Evolutionary conservation across 352 stramenopile species (phyloP), one percentile per base, ranked within the genome.

Genomic region (Globisporangium viniferum): DNA sequence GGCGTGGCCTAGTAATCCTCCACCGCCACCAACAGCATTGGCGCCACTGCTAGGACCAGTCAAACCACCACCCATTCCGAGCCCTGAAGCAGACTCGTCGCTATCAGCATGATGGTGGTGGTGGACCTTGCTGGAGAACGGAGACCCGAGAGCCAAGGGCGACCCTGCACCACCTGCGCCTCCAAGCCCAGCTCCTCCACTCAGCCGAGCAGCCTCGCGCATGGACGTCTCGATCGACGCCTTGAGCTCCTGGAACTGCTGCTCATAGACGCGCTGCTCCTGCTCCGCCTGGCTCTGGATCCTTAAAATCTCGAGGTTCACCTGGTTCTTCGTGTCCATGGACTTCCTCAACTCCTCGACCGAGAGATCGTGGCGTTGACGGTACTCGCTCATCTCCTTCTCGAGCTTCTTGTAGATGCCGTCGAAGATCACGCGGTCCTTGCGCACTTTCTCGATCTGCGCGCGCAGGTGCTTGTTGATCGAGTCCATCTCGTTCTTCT

Each of bases 341-440:
- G 69, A 80, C 33, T 75, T 75, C 58, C 72, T 59, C 24, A 93
- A 69, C 33, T 92, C 86, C 14, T 71, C 64, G 9, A 69, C 68
- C 5, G 70, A 77, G 41, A 80, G 74, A n/a, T 89, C 76, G 55
- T 90, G 78, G 0, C 84, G 79, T 6, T 73, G 35, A 6, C 78
- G 81, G 46, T 62, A 88, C 15, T 86, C 84, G 55, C 73, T 84
- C 51, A 79, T 76, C 69, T 95, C 86, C 6, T 82, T 78, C 72
- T 94, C 88, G 22, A 95, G 75, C 49, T 95, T 93, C 71, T 92
- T 93, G 77, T 95, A 93, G 60, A 95, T 93, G 14, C 82, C 72
- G 59, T 94, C 86, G 64, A 94, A 94, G 63, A 95, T 86, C 49
- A 86, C 77, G 35, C 86, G 79, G 54, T 95, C 84, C 56, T 78